Conservation (phyloP, 495 filamentous ascomycete genomes). For the Delitschia confertaspora region DNA sequence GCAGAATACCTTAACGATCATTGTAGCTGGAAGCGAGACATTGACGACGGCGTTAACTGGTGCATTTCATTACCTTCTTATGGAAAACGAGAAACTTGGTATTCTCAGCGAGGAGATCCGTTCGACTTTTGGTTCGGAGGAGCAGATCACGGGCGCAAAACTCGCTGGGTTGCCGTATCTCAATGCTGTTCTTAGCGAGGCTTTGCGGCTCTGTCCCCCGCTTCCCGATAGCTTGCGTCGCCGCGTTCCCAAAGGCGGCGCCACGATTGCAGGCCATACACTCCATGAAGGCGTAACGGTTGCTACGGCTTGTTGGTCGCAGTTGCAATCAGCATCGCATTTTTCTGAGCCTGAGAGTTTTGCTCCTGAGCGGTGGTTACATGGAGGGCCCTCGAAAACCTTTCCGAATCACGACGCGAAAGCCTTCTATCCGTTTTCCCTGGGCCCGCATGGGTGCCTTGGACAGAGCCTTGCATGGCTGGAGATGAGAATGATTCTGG, state of each 20-base stretch:
- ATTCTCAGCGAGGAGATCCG: conserved; percentile 11
- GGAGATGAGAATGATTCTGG: conserved; percentile 15
- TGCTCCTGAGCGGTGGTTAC: conserved; percentile 1
- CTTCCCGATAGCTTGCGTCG: conserved; percentile 13
- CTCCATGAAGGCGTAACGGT: conserved; percentile 28
- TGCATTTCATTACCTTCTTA: conserved; percentile 14
- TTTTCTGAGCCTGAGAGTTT: conserved; percentile 8
- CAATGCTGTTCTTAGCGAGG: conserved; percentile 19
- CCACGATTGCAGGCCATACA: conserved; percentile 7
- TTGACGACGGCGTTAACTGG: conserved; percentile 10
- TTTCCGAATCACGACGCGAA: conserved; percentile 2
- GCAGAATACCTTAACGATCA: conserved; percentile 8
- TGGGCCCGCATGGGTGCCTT: conserved; percentile 11
- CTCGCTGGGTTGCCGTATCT: conserved; percentile 14
- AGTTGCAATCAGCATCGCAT: background rate
- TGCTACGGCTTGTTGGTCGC: conserved; percentile 8
- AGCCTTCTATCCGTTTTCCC: conserved; percentile 14
- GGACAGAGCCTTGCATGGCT: conserved; percentile 14
- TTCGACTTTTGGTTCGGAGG: background rate
- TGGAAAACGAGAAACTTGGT: background rate
- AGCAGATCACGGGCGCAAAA: conserved; percentile 2
- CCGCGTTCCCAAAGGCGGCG: conserved; percentile 3
- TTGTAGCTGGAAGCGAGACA: conserved; percentile 18
- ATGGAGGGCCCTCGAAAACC: background rate
- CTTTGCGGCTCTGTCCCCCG: conserved; percentile 17